Percentiles rank a stretch among this genome's conserved stretches.
These are phyloP conservation scores for Plasmopara halstedii DNA, from an alignment of 352 stramenopile genomes.

Conservation along the genomic window DNA sequence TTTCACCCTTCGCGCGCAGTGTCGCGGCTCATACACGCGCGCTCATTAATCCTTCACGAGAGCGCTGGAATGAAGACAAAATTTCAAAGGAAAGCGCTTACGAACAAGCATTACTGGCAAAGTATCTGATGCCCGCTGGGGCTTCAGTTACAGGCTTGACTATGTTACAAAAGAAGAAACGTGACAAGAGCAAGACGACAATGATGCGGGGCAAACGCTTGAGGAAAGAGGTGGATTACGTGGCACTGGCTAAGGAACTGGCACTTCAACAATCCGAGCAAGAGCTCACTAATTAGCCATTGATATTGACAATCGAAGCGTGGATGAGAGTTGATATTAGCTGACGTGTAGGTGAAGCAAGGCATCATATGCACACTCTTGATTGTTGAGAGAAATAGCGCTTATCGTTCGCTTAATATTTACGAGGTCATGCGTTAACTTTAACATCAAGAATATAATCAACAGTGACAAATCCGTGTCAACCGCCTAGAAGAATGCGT, in stretches of 20 bases:
- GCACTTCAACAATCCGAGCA: conserved; percentile 8
- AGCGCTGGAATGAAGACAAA: conserved; percentile 37
- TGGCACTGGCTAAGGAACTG: conserved; percentile 52
- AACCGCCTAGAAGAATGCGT: no score
- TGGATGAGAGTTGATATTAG: no score
- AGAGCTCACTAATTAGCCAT: background rate
- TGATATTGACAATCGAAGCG: no score
- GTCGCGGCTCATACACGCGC: conserved; percentile 63
- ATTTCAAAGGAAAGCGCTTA: conserved; percentile 45
- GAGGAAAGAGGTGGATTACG: conserved; percentile 60
- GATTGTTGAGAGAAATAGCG: background rate
- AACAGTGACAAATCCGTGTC: no score
- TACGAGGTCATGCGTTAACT: background rate
- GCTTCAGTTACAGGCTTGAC: conserved; percentile 7
- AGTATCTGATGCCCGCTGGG: conserved; percentile 26
- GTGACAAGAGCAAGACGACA: conserved; percentile 4
- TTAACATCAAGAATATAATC: no score
- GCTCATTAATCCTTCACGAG: conserved; percentile 39
- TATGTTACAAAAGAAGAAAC: conserved; percentile 30
- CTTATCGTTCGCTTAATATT: background rate
- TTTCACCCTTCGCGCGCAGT: conserved; percentile 73
- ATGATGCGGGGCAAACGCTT: conserved; percentile 35
- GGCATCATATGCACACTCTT: no score
- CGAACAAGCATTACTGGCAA: conserved; percentile 41
- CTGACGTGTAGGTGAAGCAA: no score